Base-by-base conservation (phyloP, 495 filamentous ascomycete species). In the Hyphodiscus hymeniophilus region DNA sequence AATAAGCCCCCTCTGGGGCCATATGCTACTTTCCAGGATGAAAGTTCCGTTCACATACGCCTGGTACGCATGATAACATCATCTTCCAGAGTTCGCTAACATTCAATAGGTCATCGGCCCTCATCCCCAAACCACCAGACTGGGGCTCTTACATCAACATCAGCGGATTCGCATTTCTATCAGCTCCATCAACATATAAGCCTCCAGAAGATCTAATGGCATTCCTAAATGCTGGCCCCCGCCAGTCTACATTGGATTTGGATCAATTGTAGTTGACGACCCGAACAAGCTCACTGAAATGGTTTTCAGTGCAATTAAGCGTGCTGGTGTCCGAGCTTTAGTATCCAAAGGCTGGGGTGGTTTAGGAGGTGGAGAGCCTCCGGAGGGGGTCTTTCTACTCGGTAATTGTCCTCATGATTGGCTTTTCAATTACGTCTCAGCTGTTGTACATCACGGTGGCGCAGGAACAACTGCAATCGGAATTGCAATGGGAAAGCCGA, bases 321-420 rank as follows among this genome's bases (percentile, higher is more conserved):
- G 67, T 15, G 68, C 74, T 2, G 85, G 85, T 3, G 79, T 85
- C 16, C 74, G 87, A 21, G 87, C 85, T 6, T 63, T 92, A 0
- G 74, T 92, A 1, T 89, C 84, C 0, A 83, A 85, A 57, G 86
- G 87, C 12, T 92, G 87, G 87, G 82, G 86, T 31, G 81, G 81
- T 0, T 57, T 91, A 1, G 85, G 85, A 23, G 74, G 72, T 0
- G 76, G 81, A 16, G 57, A 79, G 7, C 78, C 79, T 0, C 75
- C 85, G 3, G 52, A 59, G 0, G 72, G 73, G 15, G 72, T 89
- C 7, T 85, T 76, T 42, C 83, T 86, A 0, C 76, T 82, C 45
- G 78, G 53, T 11, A 87, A 88, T 52, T 71, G 74, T 45, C 87
- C 6, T 13, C 87, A 92, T 48, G 86, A 91, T 55, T 90, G 85